Conservation (phyloP, 306 rosid genomes). For the Lablab purpureus region DNA sequence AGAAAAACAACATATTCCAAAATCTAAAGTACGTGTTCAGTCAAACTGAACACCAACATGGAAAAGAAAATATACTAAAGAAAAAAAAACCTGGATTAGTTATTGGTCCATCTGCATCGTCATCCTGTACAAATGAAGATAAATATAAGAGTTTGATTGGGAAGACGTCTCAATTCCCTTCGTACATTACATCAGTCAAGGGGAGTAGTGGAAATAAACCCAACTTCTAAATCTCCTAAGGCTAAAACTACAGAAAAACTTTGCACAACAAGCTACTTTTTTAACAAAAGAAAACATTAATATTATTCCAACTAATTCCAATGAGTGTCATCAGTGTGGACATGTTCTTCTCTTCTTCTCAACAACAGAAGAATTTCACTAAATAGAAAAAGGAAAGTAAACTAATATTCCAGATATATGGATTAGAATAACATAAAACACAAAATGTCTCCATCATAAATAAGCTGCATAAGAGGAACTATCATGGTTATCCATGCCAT, state of each 20-base stretch:
- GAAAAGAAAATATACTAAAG: conserved; percentile 11
- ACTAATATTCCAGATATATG: conserved; percentile 19
- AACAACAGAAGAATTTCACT: not conserved
- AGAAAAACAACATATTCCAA: conserved; percentile 43
- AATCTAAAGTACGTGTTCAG: not conserved
- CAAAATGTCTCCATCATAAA: conserved; percentile 11
- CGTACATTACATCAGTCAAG: conserved; percentile 18
- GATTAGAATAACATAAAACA: conserved; percentile 17
- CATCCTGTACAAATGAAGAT: conserved; percentile 71
- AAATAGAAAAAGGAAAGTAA: not conserved
- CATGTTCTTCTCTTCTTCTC: not conserved
- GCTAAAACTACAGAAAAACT: conserved; percentile 18
- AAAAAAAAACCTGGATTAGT: conserved; percentile 73
- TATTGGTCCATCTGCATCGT: conserved; percentile 68
- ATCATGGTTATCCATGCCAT: conserved; percentile 26
- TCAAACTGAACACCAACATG: conserved; percentile 20
- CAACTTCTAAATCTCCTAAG: conserved; percentile 30
- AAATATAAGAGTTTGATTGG: conserved; percentile 30
- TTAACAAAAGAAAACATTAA: not conserved
- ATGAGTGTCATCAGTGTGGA: not conserved
- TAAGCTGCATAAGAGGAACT: conserved; percentile 32
- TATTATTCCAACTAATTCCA: conserved; percentile 24
- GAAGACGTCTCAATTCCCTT: conserved; percentile 25
- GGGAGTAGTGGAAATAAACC: conserved; percentile 13
- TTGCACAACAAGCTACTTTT: conserved; percentile 16